Evolutionary conservation across 2,329 filamentous ascomycete species (phyloP), one percentile per base, ranked within the genome.

Genomic region (Chaetomium globosum): DNA sequence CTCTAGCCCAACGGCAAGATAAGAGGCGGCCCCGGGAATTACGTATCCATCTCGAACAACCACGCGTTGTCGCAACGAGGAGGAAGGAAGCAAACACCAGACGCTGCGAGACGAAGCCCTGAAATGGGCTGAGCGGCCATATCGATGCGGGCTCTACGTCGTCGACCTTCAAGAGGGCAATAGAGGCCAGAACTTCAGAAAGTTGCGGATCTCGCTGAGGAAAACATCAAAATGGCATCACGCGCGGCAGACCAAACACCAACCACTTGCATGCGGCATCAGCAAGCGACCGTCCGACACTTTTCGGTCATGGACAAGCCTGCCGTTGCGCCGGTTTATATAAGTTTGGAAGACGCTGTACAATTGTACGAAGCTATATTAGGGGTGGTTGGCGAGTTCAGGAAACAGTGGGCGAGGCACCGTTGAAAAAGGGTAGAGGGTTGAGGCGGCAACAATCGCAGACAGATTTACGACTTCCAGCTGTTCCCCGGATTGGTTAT

Each of bases 251-350:
- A 80, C 63, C 69, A 77, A 43, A 54, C 8, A 80, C 85, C 33
- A 74, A 74, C 28, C 81, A 86, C 48, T 84, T 83, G 5, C 80
- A 83, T 33, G 82, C 81, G 5, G 85, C 85, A 12, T 84, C 84
- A 4, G 85, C 83, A 58, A 81, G 87, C 63, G 80, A 83, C 63
- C 75, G 43, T 79, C 86, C 2, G 83, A 87, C 71, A 78, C 78
- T 0, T 81, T 3, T 81, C 72, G 81, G 87, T 61, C 51, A 16
- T 6, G 30, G 51, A 53, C 76, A 79, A 31, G 82, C 16, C 79
- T 54, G 19, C 30, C 28, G 30, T 54, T 87, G 54, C 79, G 85
- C 39, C 80, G 80, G 7, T 85, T 87, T 66, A 72, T 87, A 19
- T 83, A 82, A 4, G 83, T 85, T 69, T 71, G 87, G 46, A 82